Evolutionary conservation across 2,329 filamentous ascomycete species (phyloP).

Genomic region (Aspergillus fischeri): DNA sequence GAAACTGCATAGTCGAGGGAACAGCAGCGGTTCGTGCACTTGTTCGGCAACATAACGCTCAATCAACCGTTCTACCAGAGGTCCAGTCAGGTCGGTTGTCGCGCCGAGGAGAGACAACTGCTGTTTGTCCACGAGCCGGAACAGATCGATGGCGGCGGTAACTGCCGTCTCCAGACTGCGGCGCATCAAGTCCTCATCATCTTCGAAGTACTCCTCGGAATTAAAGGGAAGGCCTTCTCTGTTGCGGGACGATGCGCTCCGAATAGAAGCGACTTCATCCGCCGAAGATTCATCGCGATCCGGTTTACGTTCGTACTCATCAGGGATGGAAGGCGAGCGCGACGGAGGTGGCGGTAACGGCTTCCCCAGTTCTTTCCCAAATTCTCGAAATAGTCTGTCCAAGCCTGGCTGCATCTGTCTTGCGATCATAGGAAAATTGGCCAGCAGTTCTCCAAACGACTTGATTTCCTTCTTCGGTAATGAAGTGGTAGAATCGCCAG

Average conservation of each 20-base stretch:
- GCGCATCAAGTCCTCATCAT: conserved; percentile 88
- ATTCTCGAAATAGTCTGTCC: conserved; percentile 85
- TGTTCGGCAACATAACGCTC: conserved; percentile 93
- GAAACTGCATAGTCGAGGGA: conserved; percentile 73
- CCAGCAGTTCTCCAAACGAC: conserved; percentile 83
- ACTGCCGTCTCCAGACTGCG: conserved; percentile 87
- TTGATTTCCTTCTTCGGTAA: conserved; percentile 81
- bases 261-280: conserved; percentile 34
- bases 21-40: conserved; percentile 78
- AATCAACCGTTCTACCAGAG: conserved; percentile 86
- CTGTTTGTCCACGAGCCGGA: conserved; percentile 92
- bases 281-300: conserved; percentile 33
- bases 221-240: conserved; percentile 46
- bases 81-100: conserved; percentile 88
- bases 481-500: conserved; percentile 32
- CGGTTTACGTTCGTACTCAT: conserved; percentile 51
- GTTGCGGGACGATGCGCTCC: conserved; percentile 31
- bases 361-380: conserved; percentile 78
- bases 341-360: conserved; percentile 70
- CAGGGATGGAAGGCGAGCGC: conserved; percentile 46
- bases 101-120: conserved; percentile 87
- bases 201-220: conserved; percentile 71
- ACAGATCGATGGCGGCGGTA: conserved; percentile 88
- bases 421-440: conserved; percentile 91
- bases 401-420: conserved; percentile 92